A percentile compares a stretch with the other conserved stretches of the same genome.
These are phyloP conservation scores for Exophiala aquamarina DNA, from an alignment of 2,329 filamentous ascomycete species.

Conservation along the genomic window DNA sequence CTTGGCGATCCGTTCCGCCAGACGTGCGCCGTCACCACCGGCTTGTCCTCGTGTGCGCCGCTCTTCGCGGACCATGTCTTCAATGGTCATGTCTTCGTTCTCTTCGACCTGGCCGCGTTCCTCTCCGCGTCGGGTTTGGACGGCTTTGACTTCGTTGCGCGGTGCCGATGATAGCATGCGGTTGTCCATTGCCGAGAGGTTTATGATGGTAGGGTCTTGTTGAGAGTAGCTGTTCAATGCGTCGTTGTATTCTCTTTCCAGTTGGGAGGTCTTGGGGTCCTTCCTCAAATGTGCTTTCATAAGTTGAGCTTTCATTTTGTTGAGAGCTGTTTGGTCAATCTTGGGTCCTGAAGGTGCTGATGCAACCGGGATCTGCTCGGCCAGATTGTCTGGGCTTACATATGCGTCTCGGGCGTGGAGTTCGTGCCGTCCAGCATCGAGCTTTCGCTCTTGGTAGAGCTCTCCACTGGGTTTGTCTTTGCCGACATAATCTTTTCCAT, in stretches of 20 bases:
- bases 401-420: conserved; percentile 23
- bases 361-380: conserved; percentile 32
- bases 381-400: conserved; percentile 34
- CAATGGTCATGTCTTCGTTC: conserved; percentile 93
- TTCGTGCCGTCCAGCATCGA: conserved; percentile 54
- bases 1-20: conserved; percentile 92
- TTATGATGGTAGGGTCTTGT: conserved; percentile 68
- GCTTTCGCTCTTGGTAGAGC: conserved; percentile 73
- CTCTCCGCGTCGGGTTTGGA: conserved; percentile 77
- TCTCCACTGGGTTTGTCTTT: conserved; percentile 88
- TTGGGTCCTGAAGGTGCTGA: conserved; percentile 30
- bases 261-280: conserved; percentile 69
- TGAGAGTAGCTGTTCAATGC: conserved; percentile 65
- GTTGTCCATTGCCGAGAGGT: conserved; percentile 85
- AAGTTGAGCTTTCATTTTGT: conserved; percentile 87
- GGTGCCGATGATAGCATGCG: conserved; percentile 78
- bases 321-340: conserved; percentile 67
- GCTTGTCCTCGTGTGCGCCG: conserved; percentile 74
- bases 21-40: conserved; percentile 75
- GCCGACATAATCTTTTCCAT: conserved; percentile 79
- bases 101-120: conserved; percentile 84
- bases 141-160: conserved; percentile 71
- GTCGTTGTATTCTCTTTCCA: conserved; percentile 81
- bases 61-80: conserved; percentile 96
- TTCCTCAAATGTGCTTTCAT: conserved; percentile 91